Percentiles rank a stretch among this genome's conserved stretches.
phyloP scores from a whole-genome alignment of 2,329 filamentous ascomycete species.

The Stemphylium vesicarium region DNA sequence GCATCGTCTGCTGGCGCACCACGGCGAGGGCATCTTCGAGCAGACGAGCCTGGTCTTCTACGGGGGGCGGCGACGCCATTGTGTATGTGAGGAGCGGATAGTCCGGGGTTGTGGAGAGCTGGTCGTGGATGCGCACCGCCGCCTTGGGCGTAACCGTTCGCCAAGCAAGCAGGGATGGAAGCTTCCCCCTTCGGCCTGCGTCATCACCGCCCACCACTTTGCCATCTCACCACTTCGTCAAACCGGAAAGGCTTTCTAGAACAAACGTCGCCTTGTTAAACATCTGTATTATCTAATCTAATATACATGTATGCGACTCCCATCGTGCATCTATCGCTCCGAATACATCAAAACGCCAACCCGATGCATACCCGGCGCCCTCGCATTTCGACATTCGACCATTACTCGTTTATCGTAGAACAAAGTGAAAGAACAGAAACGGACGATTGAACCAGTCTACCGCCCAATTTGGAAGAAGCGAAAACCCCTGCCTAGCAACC shows the following conservation, averaged over 20 bases:
- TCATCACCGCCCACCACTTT: slow-evolving; percentile 23
- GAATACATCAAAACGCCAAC: slow-evolving; percentile 17
- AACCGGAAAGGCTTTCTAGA: not conserved
- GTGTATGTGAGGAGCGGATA: slow-evolving; percentile 28
- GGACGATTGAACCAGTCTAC: slow-evolving; percentile 9
- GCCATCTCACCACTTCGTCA: not conserved
- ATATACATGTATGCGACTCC: slow-evolving; percentile 1
- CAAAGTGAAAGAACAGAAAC: slow-evolving; percentile 9
- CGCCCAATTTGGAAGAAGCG: not conserved
- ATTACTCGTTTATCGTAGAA: slow-evolving; percentile 15
- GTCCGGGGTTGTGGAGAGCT: slow-evolving; percentile 40
- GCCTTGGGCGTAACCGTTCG: slow-evolving; percentile 31
- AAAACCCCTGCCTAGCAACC: not conserved
- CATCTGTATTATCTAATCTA: not conserved
- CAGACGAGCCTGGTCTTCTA: slow-evolving; percentile 75
- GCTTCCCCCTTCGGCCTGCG: slow-evolving; percentile 32
- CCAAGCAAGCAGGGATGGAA: slow-evolving; percentile 38
- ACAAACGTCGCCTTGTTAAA: not conserved
- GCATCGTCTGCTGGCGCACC: slow-evolving; percentile 92
- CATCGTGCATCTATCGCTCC: slow-evolving; percentile 4
- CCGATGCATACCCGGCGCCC: slow-evolving; percentile 17
- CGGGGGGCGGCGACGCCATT: slow-evolving; percentile 57
- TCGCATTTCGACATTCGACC: slow-evolving; percentile 4
- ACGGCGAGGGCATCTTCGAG: slow-evolving; percentile 96
- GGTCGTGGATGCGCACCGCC: slow-evolving; percentile 29